phyloP scores from a whole-genome alignment of 192 early-diverging fungal genomes.

The Linderina pennispora region DNA sequence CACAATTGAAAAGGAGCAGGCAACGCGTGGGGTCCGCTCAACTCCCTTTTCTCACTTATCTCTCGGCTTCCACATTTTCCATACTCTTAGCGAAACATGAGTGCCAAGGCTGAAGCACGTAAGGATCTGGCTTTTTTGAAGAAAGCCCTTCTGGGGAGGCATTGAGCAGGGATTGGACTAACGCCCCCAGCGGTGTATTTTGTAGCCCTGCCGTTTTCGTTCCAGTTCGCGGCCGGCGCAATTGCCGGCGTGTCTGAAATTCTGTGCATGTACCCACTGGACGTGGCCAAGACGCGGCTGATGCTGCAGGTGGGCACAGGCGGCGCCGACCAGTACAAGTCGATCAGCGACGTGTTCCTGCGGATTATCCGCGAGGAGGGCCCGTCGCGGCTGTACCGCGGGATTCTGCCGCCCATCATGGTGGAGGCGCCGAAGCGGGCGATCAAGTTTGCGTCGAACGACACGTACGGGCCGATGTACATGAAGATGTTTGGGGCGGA shows the following conservation, averaged over 20 bases:
- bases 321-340: slow-evolving; percentile 52
- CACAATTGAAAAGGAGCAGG: no score
- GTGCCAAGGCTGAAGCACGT: slow-evolving; percentile 5
- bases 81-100: slow-evolving; percentile 7
- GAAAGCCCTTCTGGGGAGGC: no score
- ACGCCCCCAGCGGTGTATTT: background rate
- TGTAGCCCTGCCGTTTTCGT: slow-evolving; percentile 70
- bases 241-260: slow-evolving; percentile 90
- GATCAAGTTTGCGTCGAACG: slow-evolving; percentile 96
- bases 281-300: slow-evolving; percentile 93
- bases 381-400: slow-evolving; percentile 67
- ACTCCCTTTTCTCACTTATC: background rate
- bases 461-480: slow-evolving; percentile 68
- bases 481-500: slow-evolving; percentile 65
- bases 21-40: no score
- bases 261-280: slow-evolving; percentile 89
- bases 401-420: slow-evolving; percentile 95
- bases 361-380: slow-evolving; percentile 69
- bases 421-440: slow-evolving; percentile 97
- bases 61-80: background rate
- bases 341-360: slow-evolving; percentile 58
- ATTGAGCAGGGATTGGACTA: no score
- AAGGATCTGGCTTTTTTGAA: no score
- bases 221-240: slow-evolving; percentile 71
- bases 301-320: slow-evolving; percentile 71